Base-by-base conservation (phyloP, 768 basidiomycete genomes). In the Kwoniella dejecticola region DNA sequence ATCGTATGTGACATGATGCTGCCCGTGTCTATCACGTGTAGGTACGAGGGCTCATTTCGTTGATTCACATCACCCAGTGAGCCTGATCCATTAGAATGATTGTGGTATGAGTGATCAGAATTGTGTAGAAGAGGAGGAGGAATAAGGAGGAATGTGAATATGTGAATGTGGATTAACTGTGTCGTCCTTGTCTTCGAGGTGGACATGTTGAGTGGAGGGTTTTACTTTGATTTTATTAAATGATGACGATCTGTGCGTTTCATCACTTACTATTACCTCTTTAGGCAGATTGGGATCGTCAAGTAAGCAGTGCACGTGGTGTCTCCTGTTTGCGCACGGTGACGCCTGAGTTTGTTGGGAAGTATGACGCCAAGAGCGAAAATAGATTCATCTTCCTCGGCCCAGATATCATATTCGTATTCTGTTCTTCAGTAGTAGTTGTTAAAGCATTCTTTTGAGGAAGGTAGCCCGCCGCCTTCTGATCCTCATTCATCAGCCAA, bases 191-290 rank as follows among this genome's bases (percentile, higher is more conserved):
- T 38, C 17, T 8, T 38, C 8, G 26, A 40, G 45, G 56, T 47
- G 46, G 56, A 57, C 31, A 3, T 36, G 36, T 21, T 7, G 48
- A 46, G 56, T 48, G 46, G 56, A 57, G 56, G 44, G 56, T 10
- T 31, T 27, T 23, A 27, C 24, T 26, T 12, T 19, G 21, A 19
- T 15, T 12, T 6, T 15, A 21, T 21, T 48, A 10, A 21, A 44
- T 6, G 8, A 42, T 41, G 33, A 36, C 33, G 33, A 36, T 36
- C 33, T 15, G 33, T 36, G 33, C 33, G 33, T 36, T 36, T 7
- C 15, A n/a, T n/a, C n/a, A n/a, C n/a, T n/a, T n/a, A n/a, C n/a
- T n/a, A n/a, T n/a, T n/a, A n/a, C n/a, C n/a, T n/a, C n/a, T n/a
- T n/a, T n/a, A n/a, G n/a, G n/a, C n/a, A n/a, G n/a, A n/a, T n/a